Evolutionary conservation across 2,329 filamentous ascomycete genomes (phyloP), one percentile per base, ranked within the genome.

Genomic region (Aspergillus oerlinghausenensis): DNA sequence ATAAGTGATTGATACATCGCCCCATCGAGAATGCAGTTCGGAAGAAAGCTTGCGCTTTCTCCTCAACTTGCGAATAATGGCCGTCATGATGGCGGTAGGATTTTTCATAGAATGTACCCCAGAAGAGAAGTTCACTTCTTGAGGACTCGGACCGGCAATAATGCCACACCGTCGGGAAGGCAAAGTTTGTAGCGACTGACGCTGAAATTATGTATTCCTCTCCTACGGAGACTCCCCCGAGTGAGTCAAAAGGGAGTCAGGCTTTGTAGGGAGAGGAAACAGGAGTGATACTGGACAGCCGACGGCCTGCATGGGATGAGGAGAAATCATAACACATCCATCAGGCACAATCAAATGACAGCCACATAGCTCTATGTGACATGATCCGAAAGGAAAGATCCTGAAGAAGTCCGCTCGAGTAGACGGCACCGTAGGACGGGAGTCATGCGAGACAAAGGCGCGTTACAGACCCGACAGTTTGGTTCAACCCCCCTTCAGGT

Each of bases 11-110:
- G 71, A 62, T 40, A 67, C 62, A 61, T 77, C 75, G 3, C 75
- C 75, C 70, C 73, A 77, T 60, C 73, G 70, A 29, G 71, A 65
- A 60, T 76, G 69, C 40, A 76, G 58, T 32, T 73, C 67, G 1
- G 71, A 72, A 3, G 72, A 71, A 6, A 74, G 59, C 59, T 66
- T 67, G 51, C 68, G 69, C 60, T 72, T 73, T 56, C 63, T 63
- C 52, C 70, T 63, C 52, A 73, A 62, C 58, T 67, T 72, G 43
- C 65, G 65, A 49, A 73, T 63, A 38, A 73, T 59, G 42, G 60
- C 62, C 42, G 67, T 64, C 70, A 73, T 72, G 52, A 60, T 60
- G 11, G 62, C 59, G 35, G 65, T 59, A 21, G 64, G 60, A 42
- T 62, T 63, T 45, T 63, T 63, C 68, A 71, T 72, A 32, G 51